Conservation (phyloP, 2,329 filamentous ascomycete genomes). For the Paecilomyces sp. region DNA sequence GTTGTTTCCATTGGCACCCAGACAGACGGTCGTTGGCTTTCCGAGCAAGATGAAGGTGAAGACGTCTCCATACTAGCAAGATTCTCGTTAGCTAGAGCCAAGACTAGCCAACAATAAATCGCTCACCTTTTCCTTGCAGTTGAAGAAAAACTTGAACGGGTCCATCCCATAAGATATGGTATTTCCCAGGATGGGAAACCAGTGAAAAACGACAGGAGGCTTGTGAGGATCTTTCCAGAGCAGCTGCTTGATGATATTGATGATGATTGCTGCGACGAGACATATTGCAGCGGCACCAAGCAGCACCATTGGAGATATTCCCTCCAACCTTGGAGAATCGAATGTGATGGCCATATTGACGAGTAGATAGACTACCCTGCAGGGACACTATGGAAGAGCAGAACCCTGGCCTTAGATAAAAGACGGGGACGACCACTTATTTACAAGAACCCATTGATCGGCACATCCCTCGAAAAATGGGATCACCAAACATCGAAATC, state of each 20-base stretch:
- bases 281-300: background rate
- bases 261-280: background rate
- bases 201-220: conserved; percentile 73
- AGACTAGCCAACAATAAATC: background rate
- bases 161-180: conserved; percentile 40
- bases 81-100: background rate
- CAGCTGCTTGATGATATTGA: background rate
- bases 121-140: conserved; percentile 63
- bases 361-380: background rate
- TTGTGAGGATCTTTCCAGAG: conserved; percentile 60
- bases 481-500: background rate
- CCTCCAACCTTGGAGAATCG: background rate
- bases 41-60: conserved; percentile 86
- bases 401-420: background rate
- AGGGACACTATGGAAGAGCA: background rate
- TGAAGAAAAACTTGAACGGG: conserved; percentile 76
- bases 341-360: background rate
- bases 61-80: conserved; percentile 68
- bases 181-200: conserved; percentile 54
- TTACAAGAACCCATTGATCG: background rate
- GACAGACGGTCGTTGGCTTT: conserved; percentile 79
- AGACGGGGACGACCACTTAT: background rate
- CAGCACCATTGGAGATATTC: background rate
- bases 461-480: background rate
- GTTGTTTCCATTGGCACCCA: conserved; percentile 77